Base-by-base conservation (phyloP, 768 basidiomycete species). In the Phaeolepiota aurea region DNA sequence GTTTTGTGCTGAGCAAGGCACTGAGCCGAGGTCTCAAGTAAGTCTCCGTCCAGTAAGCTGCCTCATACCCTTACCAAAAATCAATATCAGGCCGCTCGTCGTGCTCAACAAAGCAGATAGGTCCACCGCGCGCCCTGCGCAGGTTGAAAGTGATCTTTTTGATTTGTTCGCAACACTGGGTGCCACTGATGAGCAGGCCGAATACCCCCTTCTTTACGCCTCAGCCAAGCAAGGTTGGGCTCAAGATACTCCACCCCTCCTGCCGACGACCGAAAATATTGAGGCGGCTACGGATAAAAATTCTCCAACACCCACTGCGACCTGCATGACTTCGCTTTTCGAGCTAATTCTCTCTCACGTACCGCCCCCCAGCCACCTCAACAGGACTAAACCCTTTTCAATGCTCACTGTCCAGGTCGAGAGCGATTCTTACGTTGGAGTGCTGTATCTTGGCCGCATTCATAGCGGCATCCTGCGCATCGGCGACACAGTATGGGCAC, bases 351-450 rank as follows among this genome's bases (percentile, higher is more conserved):
- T 71, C 45, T 59, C 63, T 3, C 69, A 72, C 38, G 66, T 69
- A 20, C 62, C 66, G 2, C 44, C 69, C 1, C 69, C 70, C 0
- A 46, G 47, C 2, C 65, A 65, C 45, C 65, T 65, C n/a, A 52
- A 52, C 25, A 51, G 62, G 11, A 49, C 58, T 0, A 49, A 52
- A 5, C 68, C 69, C n/a, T 72, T 72, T 48, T 69, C 69, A 9
- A 74, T 74, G 71, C 57, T 74, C 31, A 72, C 69, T 0, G 64
- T 72, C 10, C 71, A 74, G 45, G 65, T 74, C n/a, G 70, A 72
- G 52, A 62, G 56, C 14, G 70, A 74, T 48, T 62, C 70, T 1
- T 74, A 72, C 47, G 65, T 74, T 3, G 71, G 71, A n/a, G 62
- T 62, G 31, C 55, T 72, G 3, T 70, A 68, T 49, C 67, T 72